Evolutionary conservation across 176 grass and related monocot species (phyloP), one percentile per base, ranked within the genome.

Genomic region (Otatea glauca): DNA sequence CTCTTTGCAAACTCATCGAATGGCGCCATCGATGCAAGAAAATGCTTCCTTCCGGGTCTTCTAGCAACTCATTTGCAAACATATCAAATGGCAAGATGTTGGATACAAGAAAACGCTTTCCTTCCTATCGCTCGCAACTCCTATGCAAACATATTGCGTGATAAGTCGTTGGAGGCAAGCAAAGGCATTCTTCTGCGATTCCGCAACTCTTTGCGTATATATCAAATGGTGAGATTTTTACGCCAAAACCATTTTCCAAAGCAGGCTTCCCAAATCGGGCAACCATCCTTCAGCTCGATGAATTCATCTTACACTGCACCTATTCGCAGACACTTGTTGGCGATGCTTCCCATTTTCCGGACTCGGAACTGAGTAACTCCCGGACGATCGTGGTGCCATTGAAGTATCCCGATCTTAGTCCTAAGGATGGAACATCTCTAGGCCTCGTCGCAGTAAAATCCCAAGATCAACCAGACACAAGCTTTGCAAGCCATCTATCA

Each of bases 121-220:
- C 34, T 79, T 54, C 68, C 0, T 12, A 45, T 53, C 50, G 15
- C 61, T 80, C 34, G 72, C 6, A 80, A 15, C 4, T 45, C 71
- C 67, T 47, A 62, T 72, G n/a, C 75, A 41, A 81, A 68, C 38
- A 83, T 82, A 43, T 11, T 70, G 62, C 45, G 77, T 66, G 74
- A 35, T 9, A 34, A 0, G 5, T 12, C 39, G 58, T 21, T 69
- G 42, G 53, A 14, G 12, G 12, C 53, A n/a, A 53, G 54, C 63
- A 75, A 24, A 6, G 0, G 7, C 3, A 39, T 50, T 32, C 29
- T 85, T 16, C 60, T 63, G 43, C 41, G 25, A n/a, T n/a, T n/a
- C n/a, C n/a, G n/a, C n/a, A n/a, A n/a, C n/a, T n/a, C n/a, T n/a
- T 62, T 61, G n/a, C 41, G 9, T 17, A 73, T 23, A 68, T 69